phyloP scores from a whole-genome alignment of 1,284 basidiomycete species.

The Ceratobasidium sp. region DNA sequence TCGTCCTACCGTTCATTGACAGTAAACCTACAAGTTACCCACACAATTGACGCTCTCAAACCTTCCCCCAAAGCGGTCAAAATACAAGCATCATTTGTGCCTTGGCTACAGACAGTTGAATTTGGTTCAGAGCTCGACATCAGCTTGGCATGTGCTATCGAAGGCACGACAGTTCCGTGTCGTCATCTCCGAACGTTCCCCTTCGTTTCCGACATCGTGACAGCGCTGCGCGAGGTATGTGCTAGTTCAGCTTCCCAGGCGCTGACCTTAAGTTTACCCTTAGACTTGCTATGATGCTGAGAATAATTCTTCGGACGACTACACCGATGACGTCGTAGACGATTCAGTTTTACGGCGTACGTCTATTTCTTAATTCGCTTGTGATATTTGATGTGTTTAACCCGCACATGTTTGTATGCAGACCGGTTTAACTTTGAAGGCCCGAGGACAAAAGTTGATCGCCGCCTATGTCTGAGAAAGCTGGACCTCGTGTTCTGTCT shows the following conservation, averaged over 20 bases:
- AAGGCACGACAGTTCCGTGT: background rate
- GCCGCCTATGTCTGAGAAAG: background rate
- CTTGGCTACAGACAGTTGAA: background rate
- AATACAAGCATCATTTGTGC: background rate
- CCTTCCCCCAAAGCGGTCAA: background rate
- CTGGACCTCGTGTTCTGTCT: background rate
- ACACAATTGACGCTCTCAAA: slow-evolving; percentile 16
- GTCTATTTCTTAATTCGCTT: too few species aligned
- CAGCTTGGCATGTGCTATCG: slow-evolving; percentile 9
- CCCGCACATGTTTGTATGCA: too few species aligned
- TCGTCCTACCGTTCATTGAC: slow-evolving; percentile 6
- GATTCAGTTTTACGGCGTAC: slow-evolving; percentile 8
- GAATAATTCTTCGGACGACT: background rate
- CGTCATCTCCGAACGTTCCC: background rate
- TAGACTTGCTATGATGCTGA: background rate
- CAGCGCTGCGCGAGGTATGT: slow-evolving; percentile 18
- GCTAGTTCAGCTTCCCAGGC: background rate
- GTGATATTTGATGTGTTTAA: too few species aligned
- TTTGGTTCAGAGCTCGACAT: background rate
- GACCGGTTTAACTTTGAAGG: too few species aligned
- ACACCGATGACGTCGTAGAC: slow-evolving; percentile 1
- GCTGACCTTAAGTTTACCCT: background rate
- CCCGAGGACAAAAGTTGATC: background rate
- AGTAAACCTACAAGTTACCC: background rate
- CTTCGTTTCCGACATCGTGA: slow-evolving; percentile 1